Conservation (phyloP, 1,284 basidiomycete genomes). For the Polyporus tsugae region DNA sequence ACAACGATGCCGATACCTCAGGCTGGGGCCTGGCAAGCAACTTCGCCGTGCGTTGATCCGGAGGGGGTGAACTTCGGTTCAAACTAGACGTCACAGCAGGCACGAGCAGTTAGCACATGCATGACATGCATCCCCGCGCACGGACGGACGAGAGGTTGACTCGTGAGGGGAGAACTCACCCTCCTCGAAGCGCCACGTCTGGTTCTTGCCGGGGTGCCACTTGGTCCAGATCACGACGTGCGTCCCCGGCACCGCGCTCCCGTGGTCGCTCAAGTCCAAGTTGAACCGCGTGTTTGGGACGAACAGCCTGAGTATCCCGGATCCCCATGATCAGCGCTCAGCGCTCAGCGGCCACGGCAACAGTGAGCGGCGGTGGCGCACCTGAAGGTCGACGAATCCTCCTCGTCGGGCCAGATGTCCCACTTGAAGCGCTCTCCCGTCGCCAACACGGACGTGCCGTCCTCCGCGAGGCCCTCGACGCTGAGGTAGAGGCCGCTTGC, state of each 20-base stretch:
- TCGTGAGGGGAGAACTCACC: background rate
- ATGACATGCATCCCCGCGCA: background rate
- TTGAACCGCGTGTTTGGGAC: background rate
- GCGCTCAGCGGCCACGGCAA: background rate
- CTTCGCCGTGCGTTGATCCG: too few relatives aligned
- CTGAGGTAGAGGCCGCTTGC: background rate
- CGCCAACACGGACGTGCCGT: background rate
- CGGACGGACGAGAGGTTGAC: background rate
- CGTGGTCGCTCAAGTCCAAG: constrained; percentile 1
- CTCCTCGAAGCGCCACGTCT: background rate
- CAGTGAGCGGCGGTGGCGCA: background rate
- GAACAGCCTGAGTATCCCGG: background rate
- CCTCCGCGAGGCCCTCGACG: background rate
- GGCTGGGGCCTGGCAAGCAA: too few relatives aligned
- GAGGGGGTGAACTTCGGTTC: background rate
- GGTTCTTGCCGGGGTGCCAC: background rate
- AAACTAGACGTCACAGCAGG: background rate
- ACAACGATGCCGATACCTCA: background rate
- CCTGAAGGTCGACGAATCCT: background rate
- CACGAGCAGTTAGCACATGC: background rate
- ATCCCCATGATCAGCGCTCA: background rate
- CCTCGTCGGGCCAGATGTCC: background rate
- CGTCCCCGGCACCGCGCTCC: background rate
- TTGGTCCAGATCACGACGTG: background rate
- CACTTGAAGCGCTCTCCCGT: background rate